Evolutionary conservation across 169 alveolate genomes (phyloP), one percentile per base, ranked within the genome.

Genomic region (Plasmodium blacklocki): DNA sequence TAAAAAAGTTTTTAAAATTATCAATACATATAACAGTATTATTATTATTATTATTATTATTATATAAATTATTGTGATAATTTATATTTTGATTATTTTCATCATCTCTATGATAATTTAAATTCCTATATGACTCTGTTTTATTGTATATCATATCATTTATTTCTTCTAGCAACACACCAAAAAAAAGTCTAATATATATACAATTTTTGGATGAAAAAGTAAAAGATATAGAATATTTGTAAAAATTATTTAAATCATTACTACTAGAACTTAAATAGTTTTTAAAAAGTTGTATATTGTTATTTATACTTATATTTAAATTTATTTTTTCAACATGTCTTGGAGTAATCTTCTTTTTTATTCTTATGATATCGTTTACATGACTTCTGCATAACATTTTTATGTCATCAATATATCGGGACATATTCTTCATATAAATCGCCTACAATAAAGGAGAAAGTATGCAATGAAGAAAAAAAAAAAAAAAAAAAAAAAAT

Each of bases 371-470:
- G 3, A 75, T 75, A 15, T 75, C 88, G 18, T 75, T 75, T 54
- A 75, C 88, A 29, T 75, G 88, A 14, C 88, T 75, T 66, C 88
- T 63, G 54, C 88, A 75, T 3, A 75, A 32, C 67, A 75, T 75
- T 29, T 63, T 75, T 12, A 75, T 62, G 4, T 75, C 88, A 21
- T 75, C 21, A 18, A 75, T 75, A 52, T 75, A 63, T 21, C 74
- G 21, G 3, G 88, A 75, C 54, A 75, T 23, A 21, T 63, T 75
- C 49, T 75, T 66, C 88, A 75, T 75, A 43, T 75, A 75, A 7
- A 75, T 75, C 6, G 88, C 88, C 88, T 75, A 58, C 3, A 23
- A 12, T 11, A n/a, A n/a, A n/a, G n/a, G n/a, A n/a, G n/a, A n/a
- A n/a, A n/a, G n/a, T n/a, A n/a, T n/a, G n/a, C n/a, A n/a, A n/a